Conservation (phyloP, 345 rosid species). For the Aquilaria malaccensis region DNA sequence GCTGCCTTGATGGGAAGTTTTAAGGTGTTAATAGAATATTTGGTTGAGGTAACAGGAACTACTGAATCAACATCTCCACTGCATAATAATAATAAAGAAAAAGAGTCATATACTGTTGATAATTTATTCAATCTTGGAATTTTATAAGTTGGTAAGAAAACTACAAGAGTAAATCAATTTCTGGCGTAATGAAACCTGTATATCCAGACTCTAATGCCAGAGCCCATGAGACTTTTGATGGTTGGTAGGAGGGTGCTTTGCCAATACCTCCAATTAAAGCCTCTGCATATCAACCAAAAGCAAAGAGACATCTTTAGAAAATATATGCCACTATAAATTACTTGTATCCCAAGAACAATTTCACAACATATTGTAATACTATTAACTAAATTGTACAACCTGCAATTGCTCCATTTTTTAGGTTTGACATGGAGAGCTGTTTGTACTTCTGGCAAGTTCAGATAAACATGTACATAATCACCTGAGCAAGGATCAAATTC, state of each 20-base stretch:
- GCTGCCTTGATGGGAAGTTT: constrained; percentile 18
- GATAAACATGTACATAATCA: constrained; percentile 22
- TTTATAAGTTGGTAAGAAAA: too few species aligned
- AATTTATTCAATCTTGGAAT: too few species aligned
- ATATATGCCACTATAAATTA: too few species aligned
- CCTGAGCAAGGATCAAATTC: constrained; percentile 40
- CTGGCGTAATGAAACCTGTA: constrained; percentile 24
- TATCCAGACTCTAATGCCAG: constrained; percentile 33
- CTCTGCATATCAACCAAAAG: too few species aligned
- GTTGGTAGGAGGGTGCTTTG: too few species aligned
- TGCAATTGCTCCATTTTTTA: constrained; percentile 31
- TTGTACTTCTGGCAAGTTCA: constrained; percentile 39
- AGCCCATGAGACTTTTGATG: too few species aligned
- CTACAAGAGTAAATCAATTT: too few species aligned
- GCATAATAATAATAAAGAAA: constrained; percentile 1
- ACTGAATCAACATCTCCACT: constrained; percentile 40
- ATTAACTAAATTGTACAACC: constrained; percentile 5
- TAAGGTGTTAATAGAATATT: constrained; percentile 29
- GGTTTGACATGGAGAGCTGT: constrained; percentile 34
- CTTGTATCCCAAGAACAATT: too few species aligned
- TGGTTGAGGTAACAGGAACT: constrained; percentile 39
- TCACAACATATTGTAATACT: too few species aligned
- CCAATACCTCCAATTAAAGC: too few species aligned
- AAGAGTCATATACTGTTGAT: too few species aligned
- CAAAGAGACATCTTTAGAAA: too few species aligned